phyloP scores from a whole-genome alignment of 495 filamentous ascomycete species.

The Aspergillus coremiiformis region DNA sequence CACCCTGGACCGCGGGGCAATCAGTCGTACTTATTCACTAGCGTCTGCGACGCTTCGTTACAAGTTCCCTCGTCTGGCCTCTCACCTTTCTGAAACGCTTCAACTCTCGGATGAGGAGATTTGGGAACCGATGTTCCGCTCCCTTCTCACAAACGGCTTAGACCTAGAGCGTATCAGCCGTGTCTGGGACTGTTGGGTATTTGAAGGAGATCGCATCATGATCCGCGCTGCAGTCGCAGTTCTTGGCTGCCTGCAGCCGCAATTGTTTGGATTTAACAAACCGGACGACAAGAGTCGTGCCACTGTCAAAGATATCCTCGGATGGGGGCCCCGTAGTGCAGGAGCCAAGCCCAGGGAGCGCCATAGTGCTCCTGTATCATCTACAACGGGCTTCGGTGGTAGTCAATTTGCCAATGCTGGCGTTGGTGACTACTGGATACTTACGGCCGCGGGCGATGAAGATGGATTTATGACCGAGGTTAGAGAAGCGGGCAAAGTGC shows the following conservation, averaged over 20 bases:
- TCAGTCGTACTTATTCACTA: slow-evolving; percentile 62
- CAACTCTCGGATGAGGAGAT: slow-evolving; percentile 40
- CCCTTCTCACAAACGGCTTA: slow-evolving; percentile 49
- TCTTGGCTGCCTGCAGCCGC: slow-evolving; percentile 53
- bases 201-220: slow-evolving; percentile 80
- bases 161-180: slow-evolving; percentile 69
- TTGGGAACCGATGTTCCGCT: slow-evolving; percentile 52
- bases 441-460: slow-evolving; percentile 44
- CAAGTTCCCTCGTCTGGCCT: slow-evolving; percentile 63
- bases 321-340: slow-evolving; percentile 42
- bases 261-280: slow-evolving; percentile 49
- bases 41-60: slow-evolving; percentile 61
- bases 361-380: slow-evolving; percentile 31
- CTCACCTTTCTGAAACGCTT: slow-evolving; percentile 54
- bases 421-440: slow-evolving; percentile 39
- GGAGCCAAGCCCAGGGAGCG: slow-evolving; percentile 35
- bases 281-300: slow-evolving; percentile 35
- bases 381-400: slow-evolving; percentile 34
- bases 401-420: slow-evolving; percentile 32
- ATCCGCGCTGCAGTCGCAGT: slow-evolving; percentile 72
- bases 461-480: slow-evolving; percentile 65
- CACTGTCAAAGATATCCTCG: slow-evolving; percentile 38
- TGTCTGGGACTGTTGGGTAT: slow-evolving; percentile 90
- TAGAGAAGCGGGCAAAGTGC: slow-evolving; percentile 62
- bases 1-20: slow-evolving; percentile 65